Base-by-base conservation (phyloP, 2,329 filamentous ascomycete species). In the Cadophora luteo-olivacea region DNA sequence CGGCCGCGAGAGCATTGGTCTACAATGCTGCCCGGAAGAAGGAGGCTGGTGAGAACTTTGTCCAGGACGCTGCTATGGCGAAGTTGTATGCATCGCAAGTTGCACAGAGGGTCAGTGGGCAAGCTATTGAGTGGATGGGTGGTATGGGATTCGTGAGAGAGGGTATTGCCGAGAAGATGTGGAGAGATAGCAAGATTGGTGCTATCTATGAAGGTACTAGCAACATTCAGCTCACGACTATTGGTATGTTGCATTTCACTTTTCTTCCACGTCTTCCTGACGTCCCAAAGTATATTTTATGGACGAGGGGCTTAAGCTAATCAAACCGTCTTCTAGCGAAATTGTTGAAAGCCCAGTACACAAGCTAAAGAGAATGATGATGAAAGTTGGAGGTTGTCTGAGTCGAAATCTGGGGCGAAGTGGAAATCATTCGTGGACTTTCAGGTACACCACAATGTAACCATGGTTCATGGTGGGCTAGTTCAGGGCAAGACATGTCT, bases 81-180 rank as follows among this genome's bases (percentile, higher is more conserved):
- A 99, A 99, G 85, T 86, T 99, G 66, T 97, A 92, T 79, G 89
- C 96, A 2, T 96, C 92, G 4, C 96, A 99, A 82, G 93, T 99
- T 38, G 96, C 96, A 0, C 92, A 92, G 24, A 89, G 89, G 65
- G 95, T 99, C 24, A 92, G 91, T 66, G 90, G 94, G 7, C 86
- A 92, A 61, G 96, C 95, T 0, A 89, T 99, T 33, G 96, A 99
- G 83, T 99, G 96, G 96, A 98, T 98, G 95, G 96, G 96, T 60
- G 96, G 96, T 54, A 98, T 99, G 96, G 96, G 96, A 57, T 99
- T 99, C 76, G 96, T 99, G 19, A 86, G 96, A 55, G 96, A 99
- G 81, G 96, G 96, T 0, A 89, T 97, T 68, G 96, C 96, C 0
- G 96, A 99, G 88, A 99, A 99, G 88, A 97, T 91, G 84, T 99